phyloP scores from a whole-genome alignment of 2,329 filamentous ascomycete species.

The Fusarium redolens region DNA sequence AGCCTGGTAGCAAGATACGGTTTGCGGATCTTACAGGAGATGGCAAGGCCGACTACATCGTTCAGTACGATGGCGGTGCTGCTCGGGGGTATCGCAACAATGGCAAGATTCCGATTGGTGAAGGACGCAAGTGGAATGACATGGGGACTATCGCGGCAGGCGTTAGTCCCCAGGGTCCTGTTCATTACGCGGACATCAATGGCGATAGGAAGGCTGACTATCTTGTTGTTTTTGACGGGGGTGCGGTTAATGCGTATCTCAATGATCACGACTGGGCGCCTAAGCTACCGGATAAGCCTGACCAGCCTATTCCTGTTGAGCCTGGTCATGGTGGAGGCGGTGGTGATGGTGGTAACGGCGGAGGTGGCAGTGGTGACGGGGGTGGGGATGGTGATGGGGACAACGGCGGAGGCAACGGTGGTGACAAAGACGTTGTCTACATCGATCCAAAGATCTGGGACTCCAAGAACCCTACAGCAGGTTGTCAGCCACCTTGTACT shows the following conservation, averaged over 20 bases:
- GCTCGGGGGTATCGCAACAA: conserved; percentile 12
- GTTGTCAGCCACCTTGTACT: conserved; percentile 15
- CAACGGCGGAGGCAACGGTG: background rate
- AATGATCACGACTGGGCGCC: conserved; percentile 8
- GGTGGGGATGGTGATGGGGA: background rate
- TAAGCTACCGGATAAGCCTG: background rate
- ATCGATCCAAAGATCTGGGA: conserved; percentile 17
- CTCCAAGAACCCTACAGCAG: conserved; percentile 1
- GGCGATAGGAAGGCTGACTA: conserved; percentile 34
- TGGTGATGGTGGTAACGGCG: background rate
- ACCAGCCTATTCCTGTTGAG: background rate
- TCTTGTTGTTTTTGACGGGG: conserved; percentile 12
- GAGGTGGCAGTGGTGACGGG: background rate
- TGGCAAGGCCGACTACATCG: conserved; percentile 14
- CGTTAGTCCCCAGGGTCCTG: conserved; percentile 17
- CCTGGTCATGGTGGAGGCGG: background rate
- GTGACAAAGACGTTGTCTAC: background rate
- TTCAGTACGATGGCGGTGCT: conserved; percentile 23
- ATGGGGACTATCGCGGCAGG: conserved; percentile 19
- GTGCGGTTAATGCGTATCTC: conserved; percentile 24
- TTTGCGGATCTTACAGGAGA: conserved; percentile 28
- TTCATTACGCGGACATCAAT: conserved; percentile 30
- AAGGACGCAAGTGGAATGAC: conserved; percentile 13
- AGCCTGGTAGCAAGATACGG: conserved; percentile 12
- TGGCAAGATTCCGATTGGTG: background rate